phyloP scores from a whole-genome alignment of 768 basidiomycete species.

The Leucocoprinus sp. region DNA sequence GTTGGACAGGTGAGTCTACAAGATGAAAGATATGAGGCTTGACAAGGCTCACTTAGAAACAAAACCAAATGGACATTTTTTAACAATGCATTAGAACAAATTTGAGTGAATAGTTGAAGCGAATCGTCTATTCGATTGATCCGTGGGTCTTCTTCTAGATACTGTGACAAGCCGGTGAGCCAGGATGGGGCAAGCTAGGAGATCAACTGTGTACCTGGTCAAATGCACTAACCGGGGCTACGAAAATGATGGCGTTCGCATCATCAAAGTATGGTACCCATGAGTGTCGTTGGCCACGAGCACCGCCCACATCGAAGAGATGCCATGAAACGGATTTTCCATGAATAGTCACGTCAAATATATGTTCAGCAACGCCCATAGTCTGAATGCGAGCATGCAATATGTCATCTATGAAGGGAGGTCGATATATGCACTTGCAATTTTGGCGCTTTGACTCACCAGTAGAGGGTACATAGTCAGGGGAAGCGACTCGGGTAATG shows the following conservation, averaged over 20 bases:
- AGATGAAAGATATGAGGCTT: neutral
- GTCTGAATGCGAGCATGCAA: slow-evolving; percentile 87
- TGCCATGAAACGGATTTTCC: slow-evolving; percentile 72
- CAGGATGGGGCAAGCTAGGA: neutral
- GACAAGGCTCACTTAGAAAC: slow-evolving; percentile 42
- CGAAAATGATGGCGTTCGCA: slow-evolving; percentile 74
- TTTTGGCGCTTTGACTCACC: slow-evolving; percentile 31
- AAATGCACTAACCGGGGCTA: slow-evolving; percentile 72
- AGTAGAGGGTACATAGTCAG: slow-evolving; percentile 66
- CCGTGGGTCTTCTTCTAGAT: slow-evolving; percentile 79
- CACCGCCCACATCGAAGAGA: slow-evolving; percentile 66
- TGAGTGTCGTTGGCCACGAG: slow-evolving; percentile 62
- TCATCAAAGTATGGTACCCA: slow-evolving; percentile 78
- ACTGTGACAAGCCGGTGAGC: slow-evolving; percentile 33
- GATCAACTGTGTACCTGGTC: slow-evolving; percentile 46
- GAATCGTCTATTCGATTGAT: slow-evolving; percentile 86
- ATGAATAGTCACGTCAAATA: slow-evolving; percentile 74
- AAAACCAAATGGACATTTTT: slow-evolving; percentile 59
- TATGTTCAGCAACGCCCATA: slow-evolving; percentile 81
- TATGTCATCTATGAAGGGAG: slow-evolving; percentile 59
- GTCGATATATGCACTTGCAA: slow-evolving; percentile 22
- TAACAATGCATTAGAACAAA: slow-evolving; percentile 73
- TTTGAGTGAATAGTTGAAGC: slow-evolving; percentile 79
- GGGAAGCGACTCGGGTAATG: slow-evolving; percentile 61
- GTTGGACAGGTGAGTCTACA: slow-evolving; percentile 11